A percentile compares a stretch with the other conserved stretches of the same genome.
These are phyloP conservation scores for Petunia secreta DNA, from an alignment of 257 asterid genomes.

Conservation along the genomic window DNA sequence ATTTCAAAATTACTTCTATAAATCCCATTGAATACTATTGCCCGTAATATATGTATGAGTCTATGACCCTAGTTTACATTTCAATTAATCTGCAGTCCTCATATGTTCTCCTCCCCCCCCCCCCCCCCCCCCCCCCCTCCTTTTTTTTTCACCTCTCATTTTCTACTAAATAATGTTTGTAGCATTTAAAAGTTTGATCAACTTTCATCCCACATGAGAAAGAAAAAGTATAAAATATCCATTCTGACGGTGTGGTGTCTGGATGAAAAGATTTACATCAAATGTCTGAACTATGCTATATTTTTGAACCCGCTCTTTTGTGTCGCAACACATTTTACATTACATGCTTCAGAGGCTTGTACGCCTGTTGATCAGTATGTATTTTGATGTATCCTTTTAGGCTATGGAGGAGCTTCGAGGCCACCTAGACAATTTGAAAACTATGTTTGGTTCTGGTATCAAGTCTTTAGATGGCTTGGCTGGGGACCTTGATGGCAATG, in stretches of 20 bases:
- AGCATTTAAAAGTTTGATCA: not conserved
- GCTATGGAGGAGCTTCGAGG: constrained; percentile 88
- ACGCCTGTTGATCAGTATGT: constrained; percentile 15
- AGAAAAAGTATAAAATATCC: not conserved
- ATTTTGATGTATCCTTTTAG: constrained; percentile 43
- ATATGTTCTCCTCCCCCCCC: not conserved
- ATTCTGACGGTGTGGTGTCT: not conserved
- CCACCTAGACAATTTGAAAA: constrained; percentile 67
- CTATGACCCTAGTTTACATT: not conserved
- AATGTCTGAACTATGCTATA: not conserved
- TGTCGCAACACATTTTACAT: not conserved
- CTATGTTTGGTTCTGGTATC: constrained; percentile 81
- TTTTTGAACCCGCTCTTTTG: not conserved
- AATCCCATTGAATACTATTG: not conserved
- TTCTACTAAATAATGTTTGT: not conserved
- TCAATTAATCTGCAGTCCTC: not conserved
- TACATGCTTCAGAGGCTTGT: constrained; percentile 17
- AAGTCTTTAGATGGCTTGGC: constrained; percentile 73
- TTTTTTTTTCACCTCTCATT: no score
- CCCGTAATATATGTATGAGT: no score
- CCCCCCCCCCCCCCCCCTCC: no score
- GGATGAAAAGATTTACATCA: not conserved
- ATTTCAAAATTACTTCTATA: not conserved
- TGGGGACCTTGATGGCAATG: constrained; percentile 74
- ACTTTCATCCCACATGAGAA: not conserved